Conservation (phyloP, 306 rosid species). For the Cicer pinnatifidum region DNA sequence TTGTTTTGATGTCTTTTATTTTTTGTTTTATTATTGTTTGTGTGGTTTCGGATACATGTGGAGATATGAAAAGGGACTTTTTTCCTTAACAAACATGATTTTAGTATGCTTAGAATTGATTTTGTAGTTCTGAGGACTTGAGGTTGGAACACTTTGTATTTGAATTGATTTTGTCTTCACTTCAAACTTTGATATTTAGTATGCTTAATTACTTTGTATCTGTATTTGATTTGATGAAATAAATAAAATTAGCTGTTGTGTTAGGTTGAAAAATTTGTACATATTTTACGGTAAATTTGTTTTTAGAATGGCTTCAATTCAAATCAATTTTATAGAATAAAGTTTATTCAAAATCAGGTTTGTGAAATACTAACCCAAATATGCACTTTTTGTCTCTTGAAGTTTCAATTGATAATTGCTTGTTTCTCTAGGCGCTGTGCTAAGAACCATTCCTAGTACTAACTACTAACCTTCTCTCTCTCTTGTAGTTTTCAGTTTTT, state of each 20-base stretch:
- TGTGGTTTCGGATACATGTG: no score
- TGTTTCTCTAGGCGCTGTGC: background rate
- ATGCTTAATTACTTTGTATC: no score
- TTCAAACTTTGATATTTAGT: background rate
- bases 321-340: background rate
- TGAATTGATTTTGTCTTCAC: background rate
- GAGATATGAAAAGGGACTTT: no score
- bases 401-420: background rate
- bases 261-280: background rate
- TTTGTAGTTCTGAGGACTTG: no score
- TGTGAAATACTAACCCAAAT: no score
- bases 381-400: background rate
- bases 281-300: background rate
- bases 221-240: background rate
- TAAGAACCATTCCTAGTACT: background rate
- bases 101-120: background rate
- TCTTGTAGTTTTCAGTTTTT: background rate
- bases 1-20: no score
- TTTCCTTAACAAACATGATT: background rate
- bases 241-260: background rate
- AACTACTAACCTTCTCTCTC: background rate
- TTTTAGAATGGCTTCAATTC: background rate
- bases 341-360: no score
- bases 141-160: no score
- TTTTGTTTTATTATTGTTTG: no score